Evolutionary conservation across 345 rosid genomes (phyloP).

Genomic region (Salix koriyanagi): DNA sequence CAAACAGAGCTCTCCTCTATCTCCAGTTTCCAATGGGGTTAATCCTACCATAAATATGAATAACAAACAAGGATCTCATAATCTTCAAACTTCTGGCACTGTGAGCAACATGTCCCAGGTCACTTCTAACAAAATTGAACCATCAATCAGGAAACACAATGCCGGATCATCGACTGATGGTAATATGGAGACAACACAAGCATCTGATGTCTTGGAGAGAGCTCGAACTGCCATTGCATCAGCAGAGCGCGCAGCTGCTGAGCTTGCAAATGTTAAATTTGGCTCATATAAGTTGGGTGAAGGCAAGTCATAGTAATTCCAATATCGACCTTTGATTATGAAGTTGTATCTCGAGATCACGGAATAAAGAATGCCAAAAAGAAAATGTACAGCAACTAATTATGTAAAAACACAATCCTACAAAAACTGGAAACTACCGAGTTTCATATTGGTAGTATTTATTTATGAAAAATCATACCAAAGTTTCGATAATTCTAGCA

Average conservation of each 20-base stretch:
- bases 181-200: constrained; percentile 22
- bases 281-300: constrained; percentile 36
- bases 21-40: constrained; percentile 40
- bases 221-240: constrained; percentile 81
- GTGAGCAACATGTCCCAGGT: constrained; percentile 10
- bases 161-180: constrained; percentile 16
- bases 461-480: neutral
- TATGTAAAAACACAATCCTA: neutral
- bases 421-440: neutral
- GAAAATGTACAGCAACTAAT: neutral
- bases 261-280: constrained; percentile 54
- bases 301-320: constrained; percentile 20
- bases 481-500: neutral
- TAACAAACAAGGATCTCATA: constrained; percentile 26
- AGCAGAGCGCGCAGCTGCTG: constrained; percentile 87
- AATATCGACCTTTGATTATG: neutral
- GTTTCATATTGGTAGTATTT: neutral
- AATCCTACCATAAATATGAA: constrained; percentile 19
- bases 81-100: constrained; percentile 28
- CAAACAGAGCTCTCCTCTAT: constrained; percentile 30
- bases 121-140: constrained; percentile 32
- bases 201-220: constrained; percentile 64
- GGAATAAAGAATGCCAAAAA: neutral
- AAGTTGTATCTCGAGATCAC: neutral
- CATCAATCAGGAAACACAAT: constrained; percentile 20